Evolutionary conservation across 2,329 filamentous ascomycete species (phyloP), one percentile per base, ranked within the genome.

Genomic region (Simplicillium aogashimaense): DNA sequence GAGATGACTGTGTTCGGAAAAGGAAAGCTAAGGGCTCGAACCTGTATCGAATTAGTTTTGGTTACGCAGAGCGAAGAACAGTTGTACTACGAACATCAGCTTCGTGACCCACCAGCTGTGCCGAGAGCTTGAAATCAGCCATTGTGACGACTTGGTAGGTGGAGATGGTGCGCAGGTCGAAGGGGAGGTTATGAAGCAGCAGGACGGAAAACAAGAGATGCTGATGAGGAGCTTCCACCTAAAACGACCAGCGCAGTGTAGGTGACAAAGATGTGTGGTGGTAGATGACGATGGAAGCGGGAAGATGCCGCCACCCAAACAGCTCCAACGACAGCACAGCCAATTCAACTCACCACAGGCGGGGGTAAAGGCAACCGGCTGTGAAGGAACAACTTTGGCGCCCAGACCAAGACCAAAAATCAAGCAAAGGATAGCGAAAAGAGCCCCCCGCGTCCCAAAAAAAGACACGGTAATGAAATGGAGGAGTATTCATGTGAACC

Each of bases 41-140:
- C 90, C 90, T 97, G 50, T 17, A 45, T 29, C 43, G 10, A 5
- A 20, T 20, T 36, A 37, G 29, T 35, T n/a, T 5, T 33, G 7
- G 40, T 25, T 25, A 25, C 20, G 20, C 20, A 25, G 20, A 9
- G 20, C 9, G 20, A 25, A 5, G 20, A 25, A 9, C 20, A 25
- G 20, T 25, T 25, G 20, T 25, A 52, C 81, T 25, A 52, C 81
- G 64, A 72, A 95, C 92, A 78, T 98, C 92, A 60, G 92, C 83
- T 61, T 92, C 84, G 61, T 98, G 92, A 55, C 87, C 90, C 51
- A 80, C 69, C 50, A 98, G 75, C 56, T 86, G 84, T 51, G 90
- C 88, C 46, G 92, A 94, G 56, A 98, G 79, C 74, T 90, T 95
- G 74, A 87, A 97, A 59, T 88, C 82, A 62, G 74, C 69, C 83